These are phyloP conservation scores for Mikania micrantha DNA, from an alignment of 129 eudicot genomes.

Conservation along the genomic window DNA sequence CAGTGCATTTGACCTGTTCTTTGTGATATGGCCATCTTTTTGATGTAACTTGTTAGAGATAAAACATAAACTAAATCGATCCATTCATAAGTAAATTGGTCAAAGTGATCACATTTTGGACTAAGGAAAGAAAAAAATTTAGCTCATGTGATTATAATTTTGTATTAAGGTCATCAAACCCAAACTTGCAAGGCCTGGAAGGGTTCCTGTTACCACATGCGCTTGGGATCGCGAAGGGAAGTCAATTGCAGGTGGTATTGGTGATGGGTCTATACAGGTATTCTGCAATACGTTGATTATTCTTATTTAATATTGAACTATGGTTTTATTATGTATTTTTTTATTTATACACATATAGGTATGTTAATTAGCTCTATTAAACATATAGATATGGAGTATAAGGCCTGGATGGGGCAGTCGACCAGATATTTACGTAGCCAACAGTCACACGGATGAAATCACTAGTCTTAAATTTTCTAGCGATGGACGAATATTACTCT, in stretches of 20 bases:
- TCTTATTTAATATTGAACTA: neutral
- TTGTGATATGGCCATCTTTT: neutral
- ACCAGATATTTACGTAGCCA: constrained; percentile 65
- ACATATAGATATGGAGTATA: constrained; percentile 71
- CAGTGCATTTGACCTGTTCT: neutral
- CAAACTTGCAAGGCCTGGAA: constrained; percentile 86
- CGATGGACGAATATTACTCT: constrained; percentile 71
- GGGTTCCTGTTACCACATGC: constrained; percentile 94
- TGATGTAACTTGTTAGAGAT: neutral
- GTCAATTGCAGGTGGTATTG: constrained; percentile 86
- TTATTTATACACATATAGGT: neutral
- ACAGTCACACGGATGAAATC: constrained; percentile 84
- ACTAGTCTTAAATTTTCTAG: constrained; percentile 81
- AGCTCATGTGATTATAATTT: constrained; percentile 11
- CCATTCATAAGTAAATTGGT: neutral
- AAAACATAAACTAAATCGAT: too few relatives aligned
- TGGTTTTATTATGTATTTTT: neutral
- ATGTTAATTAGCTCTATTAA: neutral
- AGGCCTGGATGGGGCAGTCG: constrained; percentile 99
- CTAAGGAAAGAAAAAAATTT: neutral
- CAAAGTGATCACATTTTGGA: neutral
- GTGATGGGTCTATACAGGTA: constrained; percentile 99
- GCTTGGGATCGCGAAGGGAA: constrained; percentile 97
- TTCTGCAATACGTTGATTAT: neutral
- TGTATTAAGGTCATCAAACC: constrained; percentile 79